These are phyloP conservation scores for Sporisorium reilianum DNA, from an alignment of 1,284 basidiomycete genomes.

Conservation along the genomic window DNA sequence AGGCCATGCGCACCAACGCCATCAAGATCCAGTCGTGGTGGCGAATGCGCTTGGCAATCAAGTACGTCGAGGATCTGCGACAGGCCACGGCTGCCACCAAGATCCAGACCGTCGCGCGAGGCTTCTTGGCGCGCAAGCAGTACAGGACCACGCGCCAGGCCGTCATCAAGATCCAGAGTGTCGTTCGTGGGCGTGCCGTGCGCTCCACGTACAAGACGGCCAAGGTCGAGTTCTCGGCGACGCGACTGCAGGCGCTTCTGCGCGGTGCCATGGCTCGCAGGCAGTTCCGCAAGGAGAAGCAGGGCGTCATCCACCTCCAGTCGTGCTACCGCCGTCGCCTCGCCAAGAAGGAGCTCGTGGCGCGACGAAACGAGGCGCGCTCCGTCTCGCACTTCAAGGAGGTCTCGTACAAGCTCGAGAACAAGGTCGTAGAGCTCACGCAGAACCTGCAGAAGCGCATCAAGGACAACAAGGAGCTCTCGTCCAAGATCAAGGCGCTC, in stretches of 20 bases:
- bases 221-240: slow-evolving; percentile 78
- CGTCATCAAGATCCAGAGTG: slow-evolving; percentile 83
- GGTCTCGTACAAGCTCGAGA: slow-evolving; percentile 96
- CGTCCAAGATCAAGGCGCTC: slow-evolving; percentile 79
- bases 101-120: slow-evolving; percentile 81
- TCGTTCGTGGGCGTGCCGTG: slow-evolving; percentile 82
- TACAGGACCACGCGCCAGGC: slow-evolving; percentile 78
- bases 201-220: slow-evolving; percentile 77
- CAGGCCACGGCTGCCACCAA: slow-evolving; percentile 80
- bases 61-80: slow-evolving; percentile 79
- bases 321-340: slow-evolving; percentile 90
- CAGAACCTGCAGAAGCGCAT: slow-evolving; percentile 93
- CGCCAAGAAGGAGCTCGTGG: slow-evolving; percentile 86
- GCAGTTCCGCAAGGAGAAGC: slow-evolving; percentile 77
- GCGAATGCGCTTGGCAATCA: slow-evolving; percentile 83
- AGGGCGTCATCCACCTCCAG: slow-evolving; percentile 85
- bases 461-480: slow-evolving; percentile 89
- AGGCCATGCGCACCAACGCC: slow-evolving; percentile 78
- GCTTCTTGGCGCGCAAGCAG: slow-evolving; percentile 79
- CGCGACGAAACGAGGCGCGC: slow-evolving; percentile 88
- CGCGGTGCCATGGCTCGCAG: slow-evolving; percentile 82
- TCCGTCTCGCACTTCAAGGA: slow-evolving; percentile 99
- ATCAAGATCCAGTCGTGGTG: slow-evolving; percentile 94
- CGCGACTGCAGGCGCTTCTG: slow-evolving; percentile 83
- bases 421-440: slow-evolving; percentile 99